Evolutionary conservation across 2,329 filamentous ascomycete species (phyloP).

Genomic region (Neonectria hederae): DNA sequence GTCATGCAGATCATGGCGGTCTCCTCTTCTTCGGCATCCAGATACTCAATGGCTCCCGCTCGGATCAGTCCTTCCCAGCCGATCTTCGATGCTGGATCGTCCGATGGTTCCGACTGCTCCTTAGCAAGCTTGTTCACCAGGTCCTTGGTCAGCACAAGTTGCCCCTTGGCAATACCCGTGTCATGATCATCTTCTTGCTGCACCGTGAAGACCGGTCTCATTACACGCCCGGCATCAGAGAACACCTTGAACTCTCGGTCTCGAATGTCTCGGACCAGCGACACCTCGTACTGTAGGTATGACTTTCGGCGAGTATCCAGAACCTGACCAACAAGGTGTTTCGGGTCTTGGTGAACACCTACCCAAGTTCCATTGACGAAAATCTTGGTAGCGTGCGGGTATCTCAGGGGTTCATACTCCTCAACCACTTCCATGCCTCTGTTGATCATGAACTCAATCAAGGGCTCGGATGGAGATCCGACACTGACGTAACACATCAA

Average conservation of each 20-base stretch:
- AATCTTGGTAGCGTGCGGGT: constrained; percentile 94
- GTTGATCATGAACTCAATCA: constrained; percentile 95
- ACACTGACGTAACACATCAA: constrained; percentile 99
- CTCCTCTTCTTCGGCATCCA: constrained; percentile 98
- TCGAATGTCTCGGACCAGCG: constrained; percentile 93
- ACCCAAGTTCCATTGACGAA: constrained; percentile 99
- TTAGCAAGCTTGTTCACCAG: constrained; percentile 79
- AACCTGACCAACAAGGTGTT: constrained; percentile 82
- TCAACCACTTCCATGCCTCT: constrained; percentile 96
- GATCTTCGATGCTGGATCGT: constrained; percentile 70
- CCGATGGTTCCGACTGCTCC: constrained; percentile 72
- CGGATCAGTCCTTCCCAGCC: constrained; percentile 90
- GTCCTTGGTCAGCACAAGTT: constrained; percentile 85
- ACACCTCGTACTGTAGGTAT: constrained; percentile 90
- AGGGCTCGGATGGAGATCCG: constrained; percentile 87
- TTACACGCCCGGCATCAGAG: constrained; percentile 94
- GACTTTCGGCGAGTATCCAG: constrained; percentile 81
- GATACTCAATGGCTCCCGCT: constrained; percentile 89
- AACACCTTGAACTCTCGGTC: constrained; percentile 99
- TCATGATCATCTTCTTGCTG: constrained; percentile 85
- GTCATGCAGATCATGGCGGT: constrained; percentile 99
- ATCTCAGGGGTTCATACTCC: constrained; percentile 87
- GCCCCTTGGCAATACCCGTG: constrained; percentile 66
- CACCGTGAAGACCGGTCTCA: constrained; percentile 91
- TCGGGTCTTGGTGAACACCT: constrained; percentile 89